These are phyloP conservation scores for Cutaneotrichosporon cutaneum DNA, from an alignment of 1,284 basidiomycete species.

Conservation along the genomic window DNA sequence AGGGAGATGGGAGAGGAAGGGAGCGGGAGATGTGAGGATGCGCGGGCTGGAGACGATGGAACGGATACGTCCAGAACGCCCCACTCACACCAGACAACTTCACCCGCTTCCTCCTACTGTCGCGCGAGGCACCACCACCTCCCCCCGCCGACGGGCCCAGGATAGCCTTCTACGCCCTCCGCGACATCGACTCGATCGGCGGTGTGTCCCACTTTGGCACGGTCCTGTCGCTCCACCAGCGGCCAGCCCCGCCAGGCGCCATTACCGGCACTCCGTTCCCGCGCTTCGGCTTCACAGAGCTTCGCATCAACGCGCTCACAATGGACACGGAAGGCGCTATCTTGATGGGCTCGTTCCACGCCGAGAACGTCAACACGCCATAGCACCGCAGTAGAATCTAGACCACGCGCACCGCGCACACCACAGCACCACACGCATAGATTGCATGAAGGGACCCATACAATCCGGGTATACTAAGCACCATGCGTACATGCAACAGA, in stretches of 20 bases:
- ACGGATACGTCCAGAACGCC: background rate
- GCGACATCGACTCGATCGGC: background rate
- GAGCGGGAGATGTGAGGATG: no score
- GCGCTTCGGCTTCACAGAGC: constrained; percentile 16
- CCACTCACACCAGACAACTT: constrained; percentile 44
- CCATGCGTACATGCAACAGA: constrained; percentile 1
- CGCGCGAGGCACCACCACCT: constrained; percentile 9
- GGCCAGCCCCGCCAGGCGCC: constrained; percentile 14
- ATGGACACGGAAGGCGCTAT: background rate
- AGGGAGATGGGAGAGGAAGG: no score
- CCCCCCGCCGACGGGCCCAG: background rate
- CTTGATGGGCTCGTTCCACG: background rate
- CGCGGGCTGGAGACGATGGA: no score
- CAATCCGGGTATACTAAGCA: background rate
- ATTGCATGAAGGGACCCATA: background rate
- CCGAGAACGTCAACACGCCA: background rate
- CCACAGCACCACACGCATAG: constrained; percentile 4
- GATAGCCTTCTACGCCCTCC: constrained; percentile 10
- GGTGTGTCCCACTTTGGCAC: background rate
- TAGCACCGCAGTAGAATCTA: constrained; percentile 2
- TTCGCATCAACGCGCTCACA: constrained; percentile 4
- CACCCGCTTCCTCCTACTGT: constrained; percentile 50
- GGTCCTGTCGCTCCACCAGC: constrained; percentile 9
- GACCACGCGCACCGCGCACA: background rate
- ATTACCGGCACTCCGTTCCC: constrained; percentile 5